Base-by-base conservation (phyloP, 306 rosid species). In the Quercus robur region DNA sequence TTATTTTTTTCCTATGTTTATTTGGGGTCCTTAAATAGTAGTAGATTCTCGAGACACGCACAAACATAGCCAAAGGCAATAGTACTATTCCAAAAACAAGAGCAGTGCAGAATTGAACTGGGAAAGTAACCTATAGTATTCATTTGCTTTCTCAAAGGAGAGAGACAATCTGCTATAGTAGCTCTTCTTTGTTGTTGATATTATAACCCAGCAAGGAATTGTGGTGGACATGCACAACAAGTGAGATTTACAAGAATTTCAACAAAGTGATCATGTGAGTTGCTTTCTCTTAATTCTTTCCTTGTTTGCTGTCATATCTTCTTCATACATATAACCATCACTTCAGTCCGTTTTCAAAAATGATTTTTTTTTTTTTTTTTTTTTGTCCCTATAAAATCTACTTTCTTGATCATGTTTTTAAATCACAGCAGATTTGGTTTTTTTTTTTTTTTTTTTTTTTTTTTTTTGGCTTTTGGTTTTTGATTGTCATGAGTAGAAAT, bases 11-110 rank as follows among this genome's bases (percentile, higher is more conserved):
- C 54, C 54, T 13, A 49, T 49, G 54, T 12, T 49, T 49, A 12
- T 12, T 49, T 49, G 54, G 38, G 41, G 38, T 12, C 20, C 38
- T 62, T 62, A 26, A 25, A 62, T 66, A 33, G 71, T 66, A 18
- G 25, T 41, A 66, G 71, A 66, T 66, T 66, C 71, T 66, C n/a
- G 46, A 66, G 71, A 66, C 71, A 33, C 71, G 25, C 71, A 66
- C 49, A 3, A 20, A 11, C 14, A 17, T 66, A 66, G 49, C 13
- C 35, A 17, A 20, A 30, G 71, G 71, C 13, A 66, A 33, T 18
- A 31, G 49, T 6, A 30, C 13, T 3, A 64, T 28, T 26, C 44
- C 5, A 3, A 28, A 26, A 30, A 64, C 46, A 5, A 64, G 35
- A 62, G 18, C 69, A 9, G 13, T 30, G 21, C 21, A n/a, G 18